A percentile compares a stretch with the other conserved stretches of the same genome.
These are phyloP conservation scores for Lichtheimia ramosa DNA, from an alignment of 371 early-diverging fungal genomes.

Conservation along the genomic window DNA sequence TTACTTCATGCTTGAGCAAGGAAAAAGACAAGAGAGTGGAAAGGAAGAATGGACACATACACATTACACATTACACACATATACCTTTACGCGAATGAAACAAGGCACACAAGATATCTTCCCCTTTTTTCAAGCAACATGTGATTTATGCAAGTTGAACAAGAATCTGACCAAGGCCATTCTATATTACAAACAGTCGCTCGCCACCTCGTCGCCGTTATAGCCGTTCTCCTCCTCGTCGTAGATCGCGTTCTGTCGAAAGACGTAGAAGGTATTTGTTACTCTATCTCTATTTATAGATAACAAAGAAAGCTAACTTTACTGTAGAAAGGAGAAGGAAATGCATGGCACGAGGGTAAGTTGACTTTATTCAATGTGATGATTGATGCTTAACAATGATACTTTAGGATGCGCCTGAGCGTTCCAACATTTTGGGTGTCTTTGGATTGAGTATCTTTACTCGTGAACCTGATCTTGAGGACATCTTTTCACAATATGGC, in stretches of 20 bases:
- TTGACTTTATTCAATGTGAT: not conserved
- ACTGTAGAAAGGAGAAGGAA: conserved; percentile 31
- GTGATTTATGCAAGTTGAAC: conserved; percentile 7
- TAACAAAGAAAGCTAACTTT: not conserved
- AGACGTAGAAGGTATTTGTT: conserved; percentile 14
- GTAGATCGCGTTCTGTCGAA: conserved; percentile 16
- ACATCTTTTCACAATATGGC: conserved; percentile 71
- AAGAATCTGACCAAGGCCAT: not conserved
- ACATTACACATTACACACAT: not conserved
- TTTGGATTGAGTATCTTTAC: conserved; percentile 80
- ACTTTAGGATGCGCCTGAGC: conserved; percentile 38
- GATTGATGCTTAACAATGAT: not conserved
- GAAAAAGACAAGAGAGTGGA: not conserved
- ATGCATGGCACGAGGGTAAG: conserved; percentile 48
- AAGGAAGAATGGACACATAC: not conserved
- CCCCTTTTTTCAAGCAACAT: conserved; percentile 7
- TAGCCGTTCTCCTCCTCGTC: conserved; percentile 29
- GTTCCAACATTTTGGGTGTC: conserved; percentile 73
- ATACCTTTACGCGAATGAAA: no score
- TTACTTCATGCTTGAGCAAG: conserved; percentile 2
- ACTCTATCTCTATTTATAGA: not conserved
- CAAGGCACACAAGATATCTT: not conserved
- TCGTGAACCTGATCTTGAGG: conserved; percentile 65
- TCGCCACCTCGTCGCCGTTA: conserved; percentile 34
- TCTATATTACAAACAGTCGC: conserved; percentile 3